Base-by-base conservation (phyloP, 352 stramenopile species). In the Globisporangium takayamanum region DNA sequence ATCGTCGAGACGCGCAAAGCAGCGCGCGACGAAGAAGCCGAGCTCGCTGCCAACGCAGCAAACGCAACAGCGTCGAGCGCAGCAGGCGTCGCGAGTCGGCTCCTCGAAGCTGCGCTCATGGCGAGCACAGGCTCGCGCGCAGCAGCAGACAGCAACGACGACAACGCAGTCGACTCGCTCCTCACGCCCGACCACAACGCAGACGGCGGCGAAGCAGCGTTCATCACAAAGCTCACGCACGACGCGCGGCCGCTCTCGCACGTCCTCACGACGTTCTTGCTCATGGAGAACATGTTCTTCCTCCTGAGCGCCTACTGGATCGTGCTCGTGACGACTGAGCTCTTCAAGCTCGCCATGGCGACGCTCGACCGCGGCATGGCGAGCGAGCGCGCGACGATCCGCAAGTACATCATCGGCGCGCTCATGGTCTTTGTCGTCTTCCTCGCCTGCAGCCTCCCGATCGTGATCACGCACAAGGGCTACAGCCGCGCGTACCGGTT, bases 231-330 rank as follows among this genome's bases (percentile, higher is more conserved):
- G 63, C 59, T 88, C 33, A 80, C 75, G 8, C 78, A 85, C 36
- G 66, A 74, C 39, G 66, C 69, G 33, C 53, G 74, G 20, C 60
- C 68, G 30, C 60, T 86, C 26, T 72, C 66, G 11, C 73, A 65
- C 20, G 60, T 62, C 41, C 60, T 88, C 1, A 82, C 74, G 44
- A 63, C 71, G 22, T 57, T 87, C 22, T 62, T 88, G 18, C 50
- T 85, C 36, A 54, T 74, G 8, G 70, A 88, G 52, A 88, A 87
- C 58, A 60, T 88, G 22, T 80, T 84, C 39, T 82, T 86, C 57
- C 61, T 88, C 25, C 60, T 88, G 15, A 81, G 72, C 48, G 78
- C 78, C 11, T 88, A 85, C 63, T 88, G 78, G 78, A 80, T 88
- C 51, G 76, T 84, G 45, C 51, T 85, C 12, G 54, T 88, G 2